Conservation (phyloP, 208 protist genomes). For the Crithidia expoeki region DNA sequence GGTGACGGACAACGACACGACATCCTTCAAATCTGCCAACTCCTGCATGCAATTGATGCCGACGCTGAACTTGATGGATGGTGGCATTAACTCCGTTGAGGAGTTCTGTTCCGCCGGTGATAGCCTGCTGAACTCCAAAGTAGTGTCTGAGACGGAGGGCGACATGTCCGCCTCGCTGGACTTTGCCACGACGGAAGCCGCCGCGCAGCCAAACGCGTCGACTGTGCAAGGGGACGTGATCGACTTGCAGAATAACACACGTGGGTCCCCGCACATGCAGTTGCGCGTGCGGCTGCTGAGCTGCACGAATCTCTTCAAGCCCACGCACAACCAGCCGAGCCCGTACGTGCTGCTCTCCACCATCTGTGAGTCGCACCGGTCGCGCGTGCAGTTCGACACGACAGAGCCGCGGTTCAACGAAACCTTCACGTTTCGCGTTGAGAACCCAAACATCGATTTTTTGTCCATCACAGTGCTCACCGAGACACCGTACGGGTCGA, state of each 20-base stretch:
- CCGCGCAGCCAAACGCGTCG: not conserved
- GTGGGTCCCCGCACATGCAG: slow-evolving; percentile 14
- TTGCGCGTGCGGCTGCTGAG: slow-evolving; percentile 70
- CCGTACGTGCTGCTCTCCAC: slow-evolving; percentile 85
- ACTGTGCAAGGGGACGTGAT: not conserved
- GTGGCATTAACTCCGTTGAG: slow-evolving; percentile 49
- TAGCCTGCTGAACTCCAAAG: slow-evolving; percentile 24
- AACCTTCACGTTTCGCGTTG: slow-evolving; percentile 63
- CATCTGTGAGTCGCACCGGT: slow-evolving; percentile 57
- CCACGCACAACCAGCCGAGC: slow-evolving; percentile 39
- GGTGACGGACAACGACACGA: slow-evolving; percentile 6
- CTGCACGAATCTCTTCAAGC: slow-evolving; percentile 62
- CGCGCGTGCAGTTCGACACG: slow-evolving; percentile 59
- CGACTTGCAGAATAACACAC: not conserved
- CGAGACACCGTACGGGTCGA: slow-evolving; percentile 78
- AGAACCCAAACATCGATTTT: slow-evolving; percentile 55
- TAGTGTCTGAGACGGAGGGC: slow-evolving; percentile 27
- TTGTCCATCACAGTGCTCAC: slow-evolving; percentile 78
- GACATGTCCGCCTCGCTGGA: slow-evolving; percentile 23
- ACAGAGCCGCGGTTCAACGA: slow-evolving; percentile 70
- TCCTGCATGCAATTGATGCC: slow-evolving; percentile 1
- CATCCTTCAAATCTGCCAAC: slow-evolving; percentile 9
- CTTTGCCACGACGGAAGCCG: not conserved
- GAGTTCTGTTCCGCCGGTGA: slow-evolving; percentile 51
- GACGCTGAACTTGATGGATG: slow-evolving; percentile 72